Evolutionary conservation across 139 green algal genomes (phyloP).

Genomic region (Chlorella vulgaris): DNA sequence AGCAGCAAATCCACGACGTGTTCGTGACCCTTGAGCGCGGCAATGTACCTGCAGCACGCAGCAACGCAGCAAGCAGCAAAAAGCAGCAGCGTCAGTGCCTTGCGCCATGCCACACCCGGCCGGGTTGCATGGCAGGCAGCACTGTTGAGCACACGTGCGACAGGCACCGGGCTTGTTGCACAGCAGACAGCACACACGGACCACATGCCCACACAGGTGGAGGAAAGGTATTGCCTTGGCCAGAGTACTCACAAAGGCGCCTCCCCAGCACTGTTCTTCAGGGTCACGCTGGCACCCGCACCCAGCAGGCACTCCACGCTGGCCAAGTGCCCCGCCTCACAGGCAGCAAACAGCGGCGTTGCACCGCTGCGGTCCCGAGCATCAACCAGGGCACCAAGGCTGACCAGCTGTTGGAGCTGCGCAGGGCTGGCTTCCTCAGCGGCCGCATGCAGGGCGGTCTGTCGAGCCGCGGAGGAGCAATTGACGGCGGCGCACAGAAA

Average conservation of each 20-base stretch:
- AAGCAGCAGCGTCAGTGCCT: neutral
- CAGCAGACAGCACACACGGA: too few relatives aligned
- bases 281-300: slow-evolving; percentile 49
- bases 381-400: slow-evolving; percentile 60
- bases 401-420: slow-evolving; percentile 54
- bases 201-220: too few relatives aligned
- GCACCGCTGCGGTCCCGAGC: slow-evolving; percentile 62
- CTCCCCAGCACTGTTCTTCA: slow-evolving; percentile 55
- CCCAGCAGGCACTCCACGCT: slow-evolving; percentile 58
- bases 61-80: too few relatives aligned
- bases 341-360: slow-evolving; percentile 74
- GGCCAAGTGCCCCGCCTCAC: slow-evolving; percentile 55
- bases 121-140: too few relatives aligned
- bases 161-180: too few relatives aligned
- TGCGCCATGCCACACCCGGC: neutral
- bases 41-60: slow-evolving; percentile 90
- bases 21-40: slow-evolving; percentile 75
- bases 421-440: slow-evolving; percentile 49
- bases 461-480: slow-evolving; percentile 61
- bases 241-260: slow-evolving; percentile 1
- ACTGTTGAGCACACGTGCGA: too few relatives aligned
- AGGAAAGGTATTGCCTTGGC: too few relatives aligned
- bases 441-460: slow-evolving; percentile 77
- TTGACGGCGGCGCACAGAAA: slow-evolving; percentile 66
- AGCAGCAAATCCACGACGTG: slow-evolving; percentile 71